phyloP scores from a whole-genome alignment of 106 monocot genomes.

The Dioscorea zingiberensis region DNA sequence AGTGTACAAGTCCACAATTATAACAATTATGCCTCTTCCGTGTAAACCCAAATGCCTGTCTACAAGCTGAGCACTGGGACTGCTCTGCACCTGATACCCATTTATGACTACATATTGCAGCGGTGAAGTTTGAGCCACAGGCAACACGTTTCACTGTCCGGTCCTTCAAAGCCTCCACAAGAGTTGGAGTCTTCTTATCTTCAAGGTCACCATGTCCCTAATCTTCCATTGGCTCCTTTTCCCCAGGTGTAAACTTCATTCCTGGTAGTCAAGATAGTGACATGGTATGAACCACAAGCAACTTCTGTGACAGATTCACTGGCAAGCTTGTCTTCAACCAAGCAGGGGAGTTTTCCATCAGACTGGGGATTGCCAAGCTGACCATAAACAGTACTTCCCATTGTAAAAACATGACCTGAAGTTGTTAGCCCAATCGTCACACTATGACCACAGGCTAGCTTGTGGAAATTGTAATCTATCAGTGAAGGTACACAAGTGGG shows the following conservation, averaged over 20 bases:
- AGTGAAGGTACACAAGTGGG: conserved; percentile 91
- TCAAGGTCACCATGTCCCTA: conserved; percentile 92
- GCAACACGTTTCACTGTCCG: conserved; percentile 69
- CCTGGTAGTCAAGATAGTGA: conserved; percentile 61
- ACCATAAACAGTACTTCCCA: conserved; percentile 91
- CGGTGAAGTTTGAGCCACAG: conserved; percentile 87
- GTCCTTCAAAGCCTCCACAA: conserved; percentile 93
- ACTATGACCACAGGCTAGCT: conserved; percentile 88
- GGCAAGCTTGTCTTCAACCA: conserved; percentile 73
- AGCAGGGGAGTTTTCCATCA: conserved; percentile 81
- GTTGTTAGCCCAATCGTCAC: conserved; percentile 84
- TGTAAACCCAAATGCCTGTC: conserved; percentile 90
- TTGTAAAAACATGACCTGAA: conserved; percentile 66
- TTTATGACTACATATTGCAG: conserved; percentile 84
- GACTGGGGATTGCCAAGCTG: conserved; percentile 85
- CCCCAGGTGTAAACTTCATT: conserved; percentile 94
- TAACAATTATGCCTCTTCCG: conserved; percentile 89
- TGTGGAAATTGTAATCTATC: conserved; percentile 91
- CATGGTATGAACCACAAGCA: conserved; percentile 92
- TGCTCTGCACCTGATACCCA: conserved; percentile 87
- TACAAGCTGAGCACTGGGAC: conserved; percentile 73
- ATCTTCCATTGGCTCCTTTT: conserved; percentile 92
- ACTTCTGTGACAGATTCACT: conserved; percentile 69
- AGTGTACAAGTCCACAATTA: conserved; percentile 87
- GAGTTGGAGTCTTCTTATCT: conserved; percentile 74